phyloP scores from a whole-genome alignment of 108 stramenopile genomes.

The Cyclotella distinguenda region DNA sequence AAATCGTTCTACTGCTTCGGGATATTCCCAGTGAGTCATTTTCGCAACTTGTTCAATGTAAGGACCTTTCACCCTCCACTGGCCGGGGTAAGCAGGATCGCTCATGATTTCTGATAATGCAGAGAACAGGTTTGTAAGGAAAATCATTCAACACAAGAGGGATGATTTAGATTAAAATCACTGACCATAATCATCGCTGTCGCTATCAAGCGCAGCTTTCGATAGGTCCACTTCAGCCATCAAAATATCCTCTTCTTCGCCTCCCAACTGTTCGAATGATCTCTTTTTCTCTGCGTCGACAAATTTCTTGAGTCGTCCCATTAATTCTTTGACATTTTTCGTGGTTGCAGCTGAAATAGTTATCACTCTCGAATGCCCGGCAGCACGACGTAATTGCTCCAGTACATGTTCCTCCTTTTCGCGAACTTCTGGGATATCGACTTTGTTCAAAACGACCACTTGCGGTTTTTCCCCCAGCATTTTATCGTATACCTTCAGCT shows the following conservation, averaged over 20 bases:
- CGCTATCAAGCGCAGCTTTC: slow-evolving; percentile 76
- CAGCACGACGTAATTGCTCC: slow-evolving; percentile 63
- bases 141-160: neutral
- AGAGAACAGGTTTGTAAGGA: no score
- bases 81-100: slow-evolving; percentile 88
- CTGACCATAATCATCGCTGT: slow-evolving; percentile 84
- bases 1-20: slow-evolving; percentile 89
- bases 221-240: slow-evolving; percentile 78
- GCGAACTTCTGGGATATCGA: slow-evolving; percentile 86
- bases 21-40: slow-evolving; percentile 96
- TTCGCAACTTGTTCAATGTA: slow-evolving; percentile 89
- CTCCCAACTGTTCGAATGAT: slow-evolving; percentile 62
- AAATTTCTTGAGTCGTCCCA: slow-evolving; percentile 90
- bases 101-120: slow-evolving; percentile 62
- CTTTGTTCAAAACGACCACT: slow-evolving; percentile 95
- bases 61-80: slow-evolving; percentile 80
- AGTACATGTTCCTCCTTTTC: slow-evolving; percentile 72
- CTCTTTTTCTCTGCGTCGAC: slow-evolving; percentile 69
- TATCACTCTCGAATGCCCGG: slow-evolving; percentile 83
- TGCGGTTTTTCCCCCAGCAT: slow-evolving; percentile 89
- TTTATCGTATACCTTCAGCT: slow-evolving; percentile 83
- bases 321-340: slow-evolving; percentile 86
- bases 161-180: slow-evolving; percentile 1
- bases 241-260: slow-evolving; percentile 67
- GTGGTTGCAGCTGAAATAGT: slow-evolving; percentile 88